Evolutionary conservation across 306 rosid genomes (phyloP).

Genomic region (Prunus dulcis): DNA sequence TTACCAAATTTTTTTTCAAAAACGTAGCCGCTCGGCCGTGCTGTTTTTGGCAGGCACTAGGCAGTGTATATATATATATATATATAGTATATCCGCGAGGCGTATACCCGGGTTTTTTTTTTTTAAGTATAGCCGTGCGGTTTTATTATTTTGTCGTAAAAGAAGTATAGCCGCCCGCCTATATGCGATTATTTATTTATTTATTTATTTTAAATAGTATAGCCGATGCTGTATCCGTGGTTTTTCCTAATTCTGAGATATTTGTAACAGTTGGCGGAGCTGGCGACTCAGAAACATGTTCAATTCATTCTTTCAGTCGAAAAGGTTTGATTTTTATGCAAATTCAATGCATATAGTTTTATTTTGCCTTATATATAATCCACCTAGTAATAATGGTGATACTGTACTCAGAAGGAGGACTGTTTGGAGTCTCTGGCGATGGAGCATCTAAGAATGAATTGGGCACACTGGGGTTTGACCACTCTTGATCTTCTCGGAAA

Average conservation of each 20-base stretch:
- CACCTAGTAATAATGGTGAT: background rate
- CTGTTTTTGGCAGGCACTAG: too few species aligned
- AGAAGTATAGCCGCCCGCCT: too few species aligned
- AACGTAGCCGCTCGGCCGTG: fast-evolving
- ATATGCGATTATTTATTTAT: too few species aligned
- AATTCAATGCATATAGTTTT: background rate
- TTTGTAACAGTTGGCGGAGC: slow-evolving; percentile 56
- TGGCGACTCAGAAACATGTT: slow-evolving; percentile 70
- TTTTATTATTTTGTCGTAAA: too few species aligned
- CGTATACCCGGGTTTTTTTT: too few species aligned
- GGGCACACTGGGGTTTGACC: slow-evolving; percentile 83
- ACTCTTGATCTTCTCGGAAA: slow-evolving; percentile 71
- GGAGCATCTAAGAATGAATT: slow-evolving; percentile 89
- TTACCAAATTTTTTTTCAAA: too few species aligned
- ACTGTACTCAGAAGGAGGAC: slow-evolving; percentile 58
- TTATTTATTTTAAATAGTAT: too few species aligned
- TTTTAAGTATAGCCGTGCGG: too few species aligned
- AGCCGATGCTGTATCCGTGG: background rate
- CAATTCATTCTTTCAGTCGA: slow-evolving; percentile 56
- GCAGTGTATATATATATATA: too few species aligned
- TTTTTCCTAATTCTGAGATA: background rate
- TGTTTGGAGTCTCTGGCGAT: slow-evolving; percentile 71
- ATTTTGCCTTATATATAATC: background rate
- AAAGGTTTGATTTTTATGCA: slow-evolving; percentile 43
- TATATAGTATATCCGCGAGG: too few species aligned